Evolutionary conservation across 768 basidiomycete genomes (phyloP).

Genomic region (Kwoniella europaea): DNA sequence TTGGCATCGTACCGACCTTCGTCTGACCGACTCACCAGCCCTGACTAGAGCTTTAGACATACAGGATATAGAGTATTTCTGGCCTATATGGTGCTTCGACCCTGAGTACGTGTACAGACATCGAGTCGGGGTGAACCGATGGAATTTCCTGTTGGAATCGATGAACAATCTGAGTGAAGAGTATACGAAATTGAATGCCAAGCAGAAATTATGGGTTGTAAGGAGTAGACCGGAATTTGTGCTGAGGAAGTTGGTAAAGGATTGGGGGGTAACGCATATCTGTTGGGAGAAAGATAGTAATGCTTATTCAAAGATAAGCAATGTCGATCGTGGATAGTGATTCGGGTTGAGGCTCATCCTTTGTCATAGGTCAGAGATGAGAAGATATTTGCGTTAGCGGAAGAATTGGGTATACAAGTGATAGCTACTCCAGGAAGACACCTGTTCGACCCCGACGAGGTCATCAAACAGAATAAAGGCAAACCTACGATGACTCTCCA

Average conservation of each 20-base stretch:
- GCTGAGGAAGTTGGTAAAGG: conserved; percentile 50
- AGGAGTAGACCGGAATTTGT: conserved; percentile 55
- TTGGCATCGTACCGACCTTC: conserved; percentile 59
- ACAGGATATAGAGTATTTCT: conserved; percentile 34
- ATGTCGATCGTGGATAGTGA: too few species aligned
- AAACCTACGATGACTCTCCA: conserved; percentile 56
- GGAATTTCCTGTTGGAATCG: conserved; percentile 50
- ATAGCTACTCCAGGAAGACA: conserved; percentile 57
- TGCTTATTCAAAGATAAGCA: conserved; percentile 47
- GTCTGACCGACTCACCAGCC: conserved; percentile 56
- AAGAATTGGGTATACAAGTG: conserved; percentile 51
- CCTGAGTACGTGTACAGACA: conserved; percentile 55
- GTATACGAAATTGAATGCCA: conserved; percentile 50
- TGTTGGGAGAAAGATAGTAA: conserved; percentile 56
- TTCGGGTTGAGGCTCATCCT: too few species aligned
- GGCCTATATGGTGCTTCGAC: conserved; percentile 57
- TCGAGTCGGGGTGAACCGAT: conserved; percentile 57
- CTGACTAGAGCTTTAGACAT: conserved; percentile 40
- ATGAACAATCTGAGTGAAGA: conserved; percentile 52
- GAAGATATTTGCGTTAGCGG: conserved; percentile 43
- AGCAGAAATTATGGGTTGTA: conserved; percentile 55
- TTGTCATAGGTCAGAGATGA: conserved; percentile 43
- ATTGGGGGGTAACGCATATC: conserved; percentile 60
- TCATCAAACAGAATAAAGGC: conserved; percentile 52
- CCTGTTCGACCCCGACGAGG: conserved; percentile 54